phyloP scores from a whole-genome alignment of 75 land plant species.

The Pinus albicaulis region DNA sequence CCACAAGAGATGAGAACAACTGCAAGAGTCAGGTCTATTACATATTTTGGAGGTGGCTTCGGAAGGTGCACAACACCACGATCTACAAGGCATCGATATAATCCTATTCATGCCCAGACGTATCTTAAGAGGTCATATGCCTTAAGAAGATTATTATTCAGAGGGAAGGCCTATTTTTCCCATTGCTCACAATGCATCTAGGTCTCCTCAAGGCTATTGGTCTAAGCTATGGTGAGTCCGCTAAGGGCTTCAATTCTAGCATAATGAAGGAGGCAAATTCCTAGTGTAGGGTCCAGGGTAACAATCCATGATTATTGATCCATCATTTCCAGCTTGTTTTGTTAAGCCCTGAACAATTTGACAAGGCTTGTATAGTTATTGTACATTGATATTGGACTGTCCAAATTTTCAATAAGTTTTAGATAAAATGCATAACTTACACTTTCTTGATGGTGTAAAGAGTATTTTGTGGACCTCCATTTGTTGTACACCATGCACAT shows the following conservation, averaged over 20 bases:
- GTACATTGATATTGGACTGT: slow-evolving; percentile 8
- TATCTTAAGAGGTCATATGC: slow-evolving; percentile 22
- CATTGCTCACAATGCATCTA: neutral
- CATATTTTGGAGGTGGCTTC: slow-evolving; percentile 28
- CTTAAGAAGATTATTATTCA: slow-evolving; percentile 7
- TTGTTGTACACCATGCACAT: too few species aligned
- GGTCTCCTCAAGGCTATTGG: neutral
- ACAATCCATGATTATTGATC: neutral
- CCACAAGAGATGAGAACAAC: slow-evolving; percentile 79
- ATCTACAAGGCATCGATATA: slow-evolving; percentile 43
- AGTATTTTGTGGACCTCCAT: too few species aligned
- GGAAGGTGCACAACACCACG: too few species aligned
- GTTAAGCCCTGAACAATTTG: neutral
- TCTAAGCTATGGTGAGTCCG: neutral
- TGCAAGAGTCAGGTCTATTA: slow-evolving; percentile 31
- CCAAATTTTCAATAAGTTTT: slow-evolving; percentile 1
- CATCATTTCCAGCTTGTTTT: neutral
- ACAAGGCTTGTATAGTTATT: slow-evolving; percentile 1
- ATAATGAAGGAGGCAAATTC: too few species aligned
- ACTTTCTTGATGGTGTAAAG: neutral
- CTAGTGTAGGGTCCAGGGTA: too few species aligned
- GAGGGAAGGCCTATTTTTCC: slow-evolving; percentile 6
- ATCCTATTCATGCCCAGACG: slow-evolving; percentile 39
- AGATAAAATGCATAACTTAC: neutral
- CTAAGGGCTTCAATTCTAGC: neutral